Evolutionary conservation across 306 rosid genomes (phyloP), one percentile per base, ranked within the genome.

Genomic region (Sesbania bispinosa): DNA sequence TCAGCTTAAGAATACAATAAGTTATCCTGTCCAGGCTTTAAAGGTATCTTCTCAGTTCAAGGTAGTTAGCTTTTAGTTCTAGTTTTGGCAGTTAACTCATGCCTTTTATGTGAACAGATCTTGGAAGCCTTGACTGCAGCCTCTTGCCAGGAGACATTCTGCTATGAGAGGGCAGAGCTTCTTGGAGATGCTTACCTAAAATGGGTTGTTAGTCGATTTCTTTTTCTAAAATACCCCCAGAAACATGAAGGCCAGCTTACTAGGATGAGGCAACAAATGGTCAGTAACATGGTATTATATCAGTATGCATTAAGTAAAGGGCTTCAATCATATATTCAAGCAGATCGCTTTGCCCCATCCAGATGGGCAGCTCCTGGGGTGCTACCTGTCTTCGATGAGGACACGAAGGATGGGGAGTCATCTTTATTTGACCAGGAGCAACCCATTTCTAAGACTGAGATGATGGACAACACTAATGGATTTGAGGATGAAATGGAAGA

Each of bases 301-400:
- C 97, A 88, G 57, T 88, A 77, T 81, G 99, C 99, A 38, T 75
- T 94, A 80, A 70, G 77, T 62, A 91, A 87, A 79, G 93, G 91
- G 46, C 96, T 94, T 68, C 99, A 94, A 78, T 94, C 97, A 58
- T 94, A 87, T 77, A 91, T 94, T 63, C 99, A 91, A 83, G 97
- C 99, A 64, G 99, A 94, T 69, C 96, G 99, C 71, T 94, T 91
- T 73, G 94, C 99, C 69, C 97, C 97, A 51, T 91, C 97, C 62
- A 83, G 97, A 75, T 94, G 99, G 99, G 96, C 96, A 67, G 95
- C 99, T 75, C 99, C 99, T 33, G 99, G 99, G 81, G 99, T 94
- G 64, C 83, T 89, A 65, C 99, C 99, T 5, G 93, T 94, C 53
- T 94, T 83, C 61, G 99, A 94, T 66, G 97, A 94, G 84, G 97